Evolutionary conservation across 441 rosid species (phyloP), one percentile per base, ranked within the genome.

Genomic region (Syzygium malaccense): DNA sequence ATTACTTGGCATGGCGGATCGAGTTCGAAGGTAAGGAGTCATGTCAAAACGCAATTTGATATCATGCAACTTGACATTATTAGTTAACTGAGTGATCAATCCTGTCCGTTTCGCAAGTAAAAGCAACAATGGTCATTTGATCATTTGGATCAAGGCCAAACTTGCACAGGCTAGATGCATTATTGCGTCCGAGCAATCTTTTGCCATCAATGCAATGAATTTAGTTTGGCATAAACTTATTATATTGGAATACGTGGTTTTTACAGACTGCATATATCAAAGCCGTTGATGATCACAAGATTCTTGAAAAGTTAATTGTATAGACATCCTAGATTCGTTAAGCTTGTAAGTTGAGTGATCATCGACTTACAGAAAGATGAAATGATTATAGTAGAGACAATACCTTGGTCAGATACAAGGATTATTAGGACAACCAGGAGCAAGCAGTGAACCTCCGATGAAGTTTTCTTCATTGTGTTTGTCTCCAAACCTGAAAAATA

Each of bases 121-220:
- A 62, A 28, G 68, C 68, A 62, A 62, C 14, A 18, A 62, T 62
- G 68, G 68, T 62, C 68, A n/a, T 28, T 62, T 62, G 33, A 62
- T n/a, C 68, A 1, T 28, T 62, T 62, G 32, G 33, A 62, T 62
- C 19, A 62, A 3, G 68, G 33, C 68, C 68, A n/a, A 62, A 62
- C 68, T 62, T 62, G 18, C 33, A 28, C 17, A n/a, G 68, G 33
- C 33, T 28, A n/a, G 68, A 62, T 45, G n/a, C 33, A n/a, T 28
- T 62, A n/a, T 14, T 14, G 19, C 1, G 32, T 62, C 9, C 18
- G 6, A 1, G 4, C 8, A 62, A 14, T 62, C 19, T 62, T 54
- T 17, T 0, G 1, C 8, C 68, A n/a, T n/a, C 19, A n/a, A 14
- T 14, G 4, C 1, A 14, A n/a, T 0, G 33, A n/a, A 62, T n/a